phyloP scores from a whole-genome alignment of 441 rosid genomes.

The Populus hybrid region DNA sequence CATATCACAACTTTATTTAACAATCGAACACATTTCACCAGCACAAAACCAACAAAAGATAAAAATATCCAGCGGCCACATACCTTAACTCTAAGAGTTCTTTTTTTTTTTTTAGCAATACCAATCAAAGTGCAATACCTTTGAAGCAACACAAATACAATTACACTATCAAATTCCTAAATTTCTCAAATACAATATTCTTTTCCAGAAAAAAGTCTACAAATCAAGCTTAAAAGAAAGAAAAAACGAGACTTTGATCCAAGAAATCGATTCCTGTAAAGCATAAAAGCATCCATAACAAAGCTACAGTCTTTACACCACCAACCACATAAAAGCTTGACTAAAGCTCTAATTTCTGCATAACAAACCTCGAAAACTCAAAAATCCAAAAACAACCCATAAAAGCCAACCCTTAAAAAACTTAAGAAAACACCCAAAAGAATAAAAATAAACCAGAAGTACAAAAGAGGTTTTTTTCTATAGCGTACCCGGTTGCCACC shows the following conservation, averaged over 20 bases:
- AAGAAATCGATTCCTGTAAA: too few species aligned
- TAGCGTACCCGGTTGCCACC: constrained; percentile 83
- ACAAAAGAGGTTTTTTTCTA: background rate
- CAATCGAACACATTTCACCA: background rate
- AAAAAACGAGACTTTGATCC: too few species aligned
- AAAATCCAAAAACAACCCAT: background rate
- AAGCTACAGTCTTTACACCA: background rate
- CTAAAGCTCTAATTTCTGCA: background rate
- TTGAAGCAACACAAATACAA: background rate
- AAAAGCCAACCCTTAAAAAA: background rate
- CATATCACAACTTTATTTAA: background rate
- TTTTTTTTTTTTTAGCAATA: background rate
- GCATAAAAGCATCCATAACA: background rate
- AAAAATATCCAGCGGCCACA: background rate
- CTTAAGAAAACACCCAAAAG: constrained; percentile 4
- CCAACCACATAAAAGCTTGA: background rate
- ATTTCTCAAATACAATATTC: background rate
- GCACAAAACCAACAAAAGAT: background rate
- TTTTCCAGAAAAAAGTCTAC: too few species aligned
- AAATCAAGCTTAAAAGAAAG: too few species aligned
- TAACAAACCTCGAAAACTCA: background rate
- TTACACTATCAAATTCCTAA: background rate
- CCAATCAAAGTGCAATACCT: background rate
- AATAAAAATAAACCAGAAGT: background rate
- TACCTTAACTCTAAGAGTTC: background rate